Base-by-base conservation (phyloP, 1,284 basidiomycete species). In the Cutaneotrichosporon sp. region DNA sequence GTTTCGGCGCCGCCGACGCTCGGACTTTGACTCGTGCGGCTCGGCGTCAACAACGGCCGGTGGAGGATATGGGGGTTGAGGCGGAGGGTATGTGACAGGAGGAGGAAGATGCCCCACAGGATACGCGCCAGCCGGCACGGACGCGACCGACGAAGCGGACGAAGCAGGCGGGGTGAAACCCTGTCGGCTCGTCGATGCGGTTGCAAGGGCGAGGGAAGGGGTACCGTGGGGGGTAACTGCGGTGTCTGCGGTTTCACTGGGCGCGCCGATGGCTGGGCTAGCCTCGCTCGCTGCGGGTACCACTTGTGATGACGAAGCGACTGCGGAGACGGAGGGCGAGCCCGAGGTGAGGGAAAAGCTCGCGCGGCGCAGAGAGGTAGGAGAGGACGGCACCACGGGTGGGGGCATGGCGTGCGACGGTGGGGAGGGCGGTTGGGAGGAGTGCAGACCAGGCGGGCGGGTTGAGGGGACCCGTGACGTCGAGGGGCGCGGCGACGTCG, bases 11-110 rank as follows among this genome's bases (percentile, higher is more conserved):
- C 14, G 33, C 11, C 47, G 34, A 7, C 56, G 46, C 13, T 57
- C 56, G 34, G 25, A 13, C 33, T 42, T 50, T 33, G 46, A 20
- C 8, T 50, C 56, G 47, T 38, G 38, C 18, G 47, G 46, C 16
- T 49, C 34, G 34, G 56, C 25, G 25, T 50, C 38, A 18, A 45
- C 27, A 22, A 29, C 22, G n/a, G 20, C n/a, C n/a, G n/a, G 54
- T 11, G 27, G 18, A 10, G 29, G 24, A 10, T n/a, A 33, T 14
- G 16, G 25, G 13, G 25, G 52, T 9, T 2, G 52, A 4, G 34
- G 52, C 3, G 45, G 22, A 7, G 36, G 36, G 14, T 54, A 42
- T 7, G 52, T 22, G 10, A 27, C 20, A n/a, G 18, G n/a, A n/a
- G n/a, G n/a, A n/a, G n/a, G n/a, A n/a, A n/a, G n/a, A n/a, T n/a